Conservation (phyloP, 164 flowering plant species). For the Nymphaea colorata region DNA sequence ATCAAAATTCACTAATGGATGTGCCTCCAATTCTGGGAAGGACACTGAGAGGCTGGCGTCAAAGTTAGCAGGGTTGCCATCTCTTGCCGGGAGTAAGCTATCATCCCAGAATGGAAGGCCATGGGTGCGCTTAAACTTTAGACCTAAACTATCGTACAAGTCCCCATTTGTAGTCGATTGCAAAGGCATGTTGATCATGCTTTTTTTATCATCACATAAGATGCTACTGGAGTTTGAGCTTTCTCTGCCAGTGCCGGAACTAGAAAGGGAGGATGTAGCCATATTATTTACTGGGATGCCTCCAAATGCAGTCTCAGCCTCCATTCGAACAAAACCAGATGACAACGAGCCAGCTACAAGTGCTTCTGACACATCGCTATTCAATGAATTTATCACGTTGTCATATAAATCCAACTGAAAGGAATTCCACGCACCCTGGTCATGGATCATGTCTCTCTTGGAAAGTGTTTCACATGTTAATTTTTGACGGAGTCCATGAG, state of each 20-base stretch:
- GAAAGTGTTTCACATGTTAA: conserved; percentile 4
- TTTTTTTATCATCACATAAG: conserved; percentile 12
- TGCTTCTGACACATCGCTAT: conserved; percentile 16
- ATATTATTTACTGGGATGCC: conserved; percentile 7
- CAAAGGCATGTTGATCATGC: conserved; percentile 7
- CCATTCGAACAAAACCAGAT: conserved; percentile 13
- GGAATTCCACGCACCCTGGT: conserved; percentile 17
- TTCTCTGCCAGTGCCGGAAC: neutral
- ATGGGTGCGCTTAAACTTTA: conserved; percentile 15
- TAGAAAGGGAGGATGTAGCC: neutral
- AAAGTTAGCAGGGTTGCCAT: conserved; percentile 11
- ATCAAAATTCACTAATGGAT: conserved; percentile 14
- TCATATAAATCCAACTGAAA: conserved; percentile 15
- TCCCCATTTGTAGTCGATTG: conserved; percentile 16
- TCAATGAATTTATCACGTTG: conserved; percentile 4
- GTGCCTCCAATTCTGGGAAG: conserved; percentile 25
- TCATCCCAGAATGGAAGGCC: conserved; percentile 28
- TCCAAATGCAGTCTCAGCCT: neutral
- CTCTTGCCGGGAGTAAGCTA: conserved; percentile 15
- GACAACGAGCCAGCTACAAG: conserved; percentile 10
- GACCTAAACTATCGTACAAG: conserved; percentile 23
- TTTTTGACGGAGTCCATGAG: neutral
- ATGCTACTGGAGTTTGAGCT: neutral
- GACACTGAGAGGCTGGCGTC: conserved; percentile 21
- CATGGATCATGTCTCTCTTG: conserved; percentile 12